phyloP scores from a whole-genome alignment of 345 rosid species.

The Euclidium syriacum region DNA sequence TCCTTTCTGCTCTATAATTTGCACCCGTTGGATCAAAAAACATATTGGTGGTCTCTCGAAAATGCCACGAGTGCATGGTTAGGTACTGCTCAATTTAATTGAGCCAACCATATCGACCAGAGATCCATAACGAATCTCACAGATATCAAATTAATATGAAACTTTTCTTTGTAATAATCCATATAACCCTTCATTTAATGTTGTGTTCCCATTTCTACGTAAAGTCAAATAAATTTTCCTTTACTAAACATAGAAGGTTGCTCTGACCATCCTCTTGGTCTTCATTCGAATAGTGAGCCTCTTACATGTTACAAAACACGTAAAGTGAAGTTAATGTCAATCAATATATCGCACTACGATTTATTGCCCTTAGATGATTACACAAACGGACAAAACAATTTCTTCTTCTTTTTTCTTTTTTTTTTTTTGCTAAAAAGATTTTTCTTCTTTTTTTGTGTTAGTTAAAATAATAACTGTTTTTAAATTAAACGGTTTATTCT shows the following conservation, averaged over 20 bases:
- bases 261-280: conserved; percentile 14
- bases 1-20: too few relatives aligned
- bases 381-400: neutral
- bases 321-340: conserved; percentile 7
- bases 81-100: conserved; percentile 24
- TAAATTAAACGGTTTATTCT: neutral
- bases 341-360: neutral
- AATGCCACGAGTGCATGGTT: conserved; percentile 17
- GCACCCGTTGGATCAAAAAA: too few relatives aligned
- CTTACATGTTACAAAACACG: conserved; percentile 16
- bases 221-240: neutral
- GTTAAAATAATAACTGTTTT: neutral
- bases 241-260: conserved; percentile 15
- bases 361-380: neutral
- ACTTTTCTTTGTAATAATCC: neutral
- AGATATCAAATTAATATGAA: neutral
- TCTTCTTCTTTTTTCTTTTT: neutral
- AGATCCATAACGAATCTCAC: neutral
- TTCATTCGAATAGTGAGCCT: conserved; percentile 17
- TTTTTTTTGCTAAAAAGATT: too few relatives aligned
- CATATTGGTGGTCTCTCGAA: too few relatives aligned
- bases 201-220: conserved; percentile 2
- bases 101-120: conserved; percentile 27
- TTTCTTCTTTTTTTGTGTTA: neutral
- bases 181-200: conserved; percentile 12